Percentiles rank a stretch among this genome's conserved stretches.
These are phyloP conservation scores for Fomitopsis serialis DNA, from an alignment of 768 basidiomycete genomes.

Conservation along the genomic window DNA sequence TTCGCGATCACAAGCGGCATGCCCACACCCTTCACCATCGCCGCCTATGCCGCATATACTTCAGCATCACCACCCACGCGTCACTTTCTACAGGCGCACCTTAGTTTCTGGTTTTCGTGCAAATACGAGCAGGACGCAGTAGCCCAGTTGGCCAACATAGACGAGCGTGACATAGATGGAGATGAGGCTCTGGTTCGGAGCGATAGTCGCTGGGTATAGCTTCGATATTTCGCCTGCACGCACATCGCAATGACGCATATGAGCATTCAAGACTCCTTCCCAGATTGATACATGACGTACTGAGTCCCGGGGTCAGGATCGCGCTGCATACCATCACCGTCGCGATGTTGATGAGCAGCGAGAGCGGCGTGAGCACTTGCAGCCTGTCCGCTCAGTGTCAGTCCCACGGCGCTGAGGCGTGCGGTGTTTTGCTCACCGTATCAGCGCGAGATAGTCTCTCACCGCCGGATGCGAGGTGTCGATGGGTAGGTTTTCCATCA, in stretches of 20 bases:
- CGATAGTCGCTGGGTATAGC: slow-evolving; percentile 63
- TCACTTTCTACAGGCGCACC: slow-evolving; percentile 30
- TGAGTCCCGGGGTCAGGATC: slow-evolving; percentile 60
- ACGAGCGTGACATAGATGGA: slow-evolving; percentile 55
- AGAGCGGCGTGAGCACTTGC: slow-evolving; percentile 84
- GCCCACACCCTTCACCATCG: slow-evolving; percentile 78
- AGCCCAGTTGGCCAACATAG: slow-evolving; percentile 70
- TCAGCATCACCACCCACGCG: not conserved
- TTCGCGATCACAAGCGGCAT: slow-evolving; percentile 72
- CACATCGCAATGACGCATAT: not conserved
- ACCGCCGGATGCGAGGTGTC: slow-evolving; percentile 51
- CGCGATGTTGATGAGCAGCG: slow-evolving; percentile 76
- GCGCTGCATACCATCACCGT: slow-evolving; percentile 63
- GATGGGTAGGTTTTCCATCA: slow-evolving; percentile 43
- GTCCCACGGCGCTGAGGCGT: not conserved
- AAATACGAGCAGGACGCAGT: slow-evolving; percentile 73
- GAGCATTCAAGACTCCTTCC: not conserved
- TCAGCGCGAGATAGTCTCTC: slow-evolving; percentile 59
- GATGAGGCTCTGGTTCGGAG: slow-evolving; percentile 56
- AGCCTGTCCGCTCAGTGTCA: slow-evolving; percentile 36
- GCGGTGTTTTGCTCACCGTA: slow-evolving; percentile 34
- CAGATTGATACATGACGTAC: slow-evolving; percentile 22
- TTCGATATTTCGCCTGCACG: slow-evolving; percentile 42
- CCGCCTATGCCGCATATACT: slow-evolving; percentile 34
- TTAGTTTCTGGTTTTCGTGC: slow-evolving; percentile 78